Percentiles rank a stretch among this genome's conserved stretches.
Conservation (phyloP, 495 filamentous ascomycete genomes). For the Daldinia decipiens region DNA sequence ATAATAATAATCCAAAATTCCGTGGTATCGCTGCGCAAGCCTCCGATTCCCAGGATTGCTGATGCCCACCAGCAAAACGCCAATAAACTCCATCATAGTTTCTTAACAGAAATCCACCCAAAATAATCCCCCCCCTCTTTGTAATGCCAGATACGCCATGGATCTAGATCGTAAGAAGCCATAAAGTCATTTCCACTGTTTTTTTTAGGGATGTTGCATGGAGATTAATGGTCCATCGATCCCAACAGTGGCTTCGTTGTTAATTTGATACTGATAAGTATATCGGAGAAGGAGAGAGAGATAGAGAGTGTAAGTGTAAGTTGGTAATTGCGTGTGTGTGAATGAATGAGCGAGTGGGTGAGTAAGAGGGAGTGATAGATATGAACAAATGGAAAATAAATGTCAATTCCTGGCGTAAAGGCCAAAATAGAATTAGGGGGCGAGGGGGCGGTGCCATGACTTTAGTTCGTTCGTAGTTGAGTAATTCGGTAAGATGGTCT, state of each 20-base stretch:
- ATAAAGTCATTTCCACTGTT: constrained; percentile 40
- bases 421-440: constrained; percentile 29
- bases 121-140: constrained; percentile 23
- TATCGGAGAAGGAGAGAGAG: constrained; percentile 35
- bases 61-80: constrained; percentile 51
- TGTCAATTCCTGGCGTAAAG: constrained; percentile 26
- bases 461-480: constrained; percentile 41
- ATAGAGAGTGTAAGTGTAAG: constrained; percentile 10
- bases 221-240: constrained; percentile 14
- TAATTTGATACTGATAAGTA: constrained; percentile 34
- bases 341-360: constrained; percentile 4
- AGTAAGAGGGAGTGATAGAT: constrained; percentile 26
- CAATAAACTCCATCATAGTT: constrained; percentile 48
- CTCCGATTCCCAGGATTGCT: constrained; percentile 34
- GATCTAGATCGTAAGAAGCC: constrained; percentile 44
- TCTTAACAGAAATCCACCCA: constrained; percentile 37
- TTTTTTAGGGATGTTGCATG: constrained; percentile 2
- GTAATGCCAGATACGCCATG: constrained; percentile 43
- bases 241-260: constrained; percentile 20
- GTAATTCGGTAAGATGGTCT: constrained; percentile 13
- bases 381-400: constrained; percentile 47
- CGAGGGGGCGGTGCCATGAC: constrained; percentile 26
- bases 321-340: constrained; percentile 15
- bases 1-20: constrained; percentile 31
- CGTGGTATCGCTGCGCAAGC: constrained; percentile 43